phyloP scores from a whole-genome alignment of 176 grass and related monocot genomes.

The Tillandsia leiboldiana region DNA sequence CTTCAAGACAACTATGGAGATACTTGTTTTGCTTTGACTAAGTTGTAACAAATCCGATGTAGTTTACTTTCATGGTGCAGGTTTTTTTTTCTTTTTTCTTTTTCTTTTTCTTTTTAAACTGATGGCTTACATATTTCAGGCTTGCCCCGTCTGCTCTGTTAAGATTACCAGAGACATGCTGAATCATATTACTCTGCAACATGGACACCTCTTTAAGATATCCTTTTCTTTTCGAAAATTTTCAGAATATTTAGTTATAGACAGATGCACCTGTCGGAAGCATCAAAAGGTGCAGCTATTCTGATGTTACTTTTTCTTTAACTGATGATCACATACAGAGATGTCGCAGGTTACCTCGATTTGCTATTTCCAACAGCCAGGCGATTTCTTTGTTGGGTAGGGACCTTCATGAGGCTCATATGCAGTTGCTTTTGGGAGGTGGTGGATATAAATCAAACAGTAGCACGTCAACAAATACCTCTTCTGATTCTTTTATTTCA shows the following conservation, averaged over 20 bases:
- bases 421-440: slow-evolving; percentile 75
- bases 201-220: slow-evolving; percentile 93
- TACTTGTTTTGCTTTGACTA: too few species aligned
- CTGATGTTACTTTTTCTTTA: slow-evolving; percentile 18
- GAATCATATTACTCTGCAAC: slow-evolving; percentile 80
- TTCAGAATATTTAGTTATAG: background rate
- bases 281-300: slow-evolving; percentile 2
- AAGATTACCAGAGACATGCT: slow-evolving; percentile 94
- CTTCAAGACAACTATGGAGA: too few species aligned
- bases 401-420: slow-evolving; percentile 78
- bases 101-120: slow-evolving; percentile 2
- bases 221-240: background rate
- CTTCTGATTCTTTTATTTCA: slow-evolving; percentile 82
- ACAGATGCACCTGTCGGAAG: background rate
- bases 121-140: slow-evolving; percentile 33
- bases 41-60: too few species aligned
- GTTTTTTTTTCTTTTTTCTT: background rate
- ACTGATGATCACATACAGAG: slow-evolving; percentile 42
- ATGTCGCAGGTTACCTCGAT: slow-evolving; percentile 60
- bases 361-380: slow-evolving; percentile 65
- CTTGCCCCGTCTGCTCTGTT: slow-evolving; percentile 80
- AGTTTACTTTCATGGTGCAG: background rate
- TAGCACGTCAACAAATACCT: slow-evolving; percentile 49
- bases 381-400: slow-evolving; percentile 64
- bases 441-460: slow-evolving; percentile 54